Evolutionary conservation across 305 asterid species (phyloP).

Genomic region (Fraxinus angustifolia): DNA sequence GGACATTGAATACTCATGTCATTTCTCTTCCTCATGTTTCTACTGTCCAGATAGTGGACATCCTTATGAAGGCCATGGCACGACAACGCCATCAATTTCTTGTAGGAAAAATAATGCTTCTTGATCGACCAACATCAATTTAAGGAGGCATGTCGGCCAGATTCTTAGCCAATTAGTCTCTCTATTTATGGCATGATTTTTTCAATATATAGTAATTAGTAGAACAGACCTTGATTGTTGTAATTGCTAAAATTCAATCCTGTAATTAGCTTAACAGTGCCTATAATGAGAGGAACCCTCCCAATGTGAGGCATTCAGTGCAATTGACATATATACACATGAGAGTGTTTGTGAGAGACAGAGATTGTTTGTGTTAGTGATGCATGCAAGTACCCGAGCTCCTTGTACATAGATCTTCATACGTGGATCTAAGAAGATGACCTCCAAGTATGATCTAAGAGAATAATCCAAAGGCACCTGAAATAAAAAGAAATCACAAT

Average conservation of each 20-base stretch:
- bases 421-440: slow-evolving; percentile 68
- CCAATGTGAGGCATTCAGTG: background rate
- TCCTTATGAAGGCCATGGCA: background rate
- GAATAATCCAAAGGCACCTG: slow-evolving; percentile 80
- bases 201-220: background rate
- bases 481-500: slow-evolving; percentile 22
- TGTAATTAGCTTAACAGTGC: background rate
- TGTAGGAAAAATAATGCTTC: background rate
- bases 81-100: background rate
- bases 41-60: background rate
- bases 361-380: background rate
- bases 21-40: background rate
- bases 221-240: background rate
- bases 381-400: slow-evolving; percentile 43
- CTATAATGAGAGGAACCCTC: background rate
- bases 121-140: background rate
- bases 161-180: background rate
- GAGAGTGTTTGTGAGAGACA: background rate
- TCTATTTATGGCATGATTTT: background rate
- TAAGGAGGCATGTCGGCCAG: too few species aligned
- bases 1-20: background rate
- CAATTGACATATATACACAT: background rate
- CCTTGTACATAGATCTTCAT: slow-evolving; percentile 72
- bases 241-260: background rate
- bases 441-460: slow-evolving; percentile 65